Base-by-base conservation (phyloP, 768 basidiomycete genomes). In the Cubamyces sp. region DNA sequence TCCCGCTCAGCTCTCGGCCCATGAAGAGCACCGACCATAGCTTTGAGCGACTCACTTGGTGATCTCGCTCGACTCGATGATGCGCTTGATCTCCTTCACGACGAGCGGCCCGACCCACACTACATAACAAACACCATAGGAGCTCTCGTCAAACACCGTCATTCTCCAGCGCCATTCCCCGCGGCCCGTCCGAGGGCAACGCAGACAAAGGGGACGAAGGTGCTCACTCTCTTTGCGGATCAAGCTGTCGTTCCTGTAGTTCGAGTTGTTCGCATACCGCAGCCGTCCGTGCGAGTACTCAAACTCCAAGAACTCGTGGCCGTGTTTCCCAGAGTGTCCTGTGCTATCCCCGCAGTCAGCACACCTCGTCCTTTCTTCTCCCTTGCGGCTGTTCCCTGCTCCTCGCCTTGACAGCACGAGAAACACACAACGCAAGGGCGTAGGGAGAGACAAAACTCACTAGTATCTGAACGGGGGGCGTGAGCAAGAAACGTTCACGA, bases 191-290 rank as follows among this genome's bases (percentile, higher is more conserved):
- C 16, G 19, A 11, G 19, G 5, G 19, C 11, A 19, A 21, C 3
- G n/a, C 7, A 41, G 23, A 34, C 37, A 26, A 23, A n/a, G 40
- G 46, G 11, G 15, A 12, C 26, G 37, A 21, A 15, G 16, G 12
- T 39, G 83, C 94, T 70, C 68, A 97, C 96, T 97, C 78, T 99
- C 97, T 92, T 98, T 98, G 64, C 96, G 86, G 73, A 99, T 98
- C 51, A 99, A 79, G 74, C 90, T 91, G 78, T 99, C 97, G 70
- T 98, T 98, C 34, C 97, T 81, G 78, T 99, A 99, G 77, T 99
- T 99, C 11, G 96, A 98, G 81, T 98, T 98, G 81, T 98, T 96
- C 64, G 97, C 97, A 74, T 98, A 99, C 67, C 97, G 86, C 57
- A 98, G 83, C 66, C 96, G 89, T 41, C 96, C 96, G 79, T 96